Evolutionary conservation across 2,329 filamentous ascomycete genomes (phyloP), one percentile per base, ranked within the genome.

Genomic region (Hypocreales sp.): DNA sequence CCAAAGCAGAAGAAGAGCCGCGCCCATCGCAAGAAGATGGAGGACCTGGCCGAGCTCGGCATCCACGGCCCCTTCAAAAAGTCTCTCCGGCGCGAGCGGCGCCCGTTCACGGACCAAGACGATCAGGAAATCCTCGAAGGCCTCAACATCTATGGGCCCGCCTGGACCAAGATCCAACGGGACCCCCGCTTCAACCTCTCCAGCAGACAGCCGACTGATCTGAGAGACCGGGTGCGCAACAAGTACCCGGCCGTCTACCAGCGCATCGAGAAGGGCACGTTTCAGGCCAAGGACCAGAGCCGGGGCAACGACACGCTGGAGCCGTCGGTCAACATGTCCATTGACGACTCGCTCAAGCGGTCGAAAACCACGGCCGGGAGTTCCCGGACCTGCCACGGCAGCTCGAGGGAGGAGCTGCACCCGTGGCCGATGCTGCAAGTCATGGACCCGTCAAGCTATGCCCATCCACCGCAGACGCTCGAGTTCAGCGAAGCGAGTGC

Each of bases 141-240:
- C 0, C 62, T 74, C 20, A 53, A 68, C 21, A 42, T 58, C 4
- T 73, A 75, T 40, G 72, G 72, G 1, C 67, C 71, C 7, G 62
- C 68, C 7, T 77, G 72, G 72, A 73, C 70, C 27, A 69, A 65
- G 44, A 77, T 77, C 13, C 70, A 73, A 41, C 59, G 69, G 20
- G 70, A 77, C 33, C 47, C 61, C 10, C 55, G 55, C 16, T 73
- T 70, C 45, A 56, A 69, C 32, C 51, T 77, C n/a, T 60, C 63
- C 5, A 64, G 46, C 32, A 56, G 72, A 24, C 66, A 72, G 35
- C 70, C 72, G 1, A 77, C 71, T 0, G 72, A 77, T 40, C 45
- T 77, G 27, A 57, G 72, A 34, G 72, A 77, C 35, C 59, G 72
- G 14, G 60, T 75, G 18, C 61, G 72, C 23, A 77, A 76, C 47